These are phyloP conservation scores for Triticum monococcum DNA, from an alignment of 176 grass and related monocot genomes.

Conservation along the genomic window DNA sequence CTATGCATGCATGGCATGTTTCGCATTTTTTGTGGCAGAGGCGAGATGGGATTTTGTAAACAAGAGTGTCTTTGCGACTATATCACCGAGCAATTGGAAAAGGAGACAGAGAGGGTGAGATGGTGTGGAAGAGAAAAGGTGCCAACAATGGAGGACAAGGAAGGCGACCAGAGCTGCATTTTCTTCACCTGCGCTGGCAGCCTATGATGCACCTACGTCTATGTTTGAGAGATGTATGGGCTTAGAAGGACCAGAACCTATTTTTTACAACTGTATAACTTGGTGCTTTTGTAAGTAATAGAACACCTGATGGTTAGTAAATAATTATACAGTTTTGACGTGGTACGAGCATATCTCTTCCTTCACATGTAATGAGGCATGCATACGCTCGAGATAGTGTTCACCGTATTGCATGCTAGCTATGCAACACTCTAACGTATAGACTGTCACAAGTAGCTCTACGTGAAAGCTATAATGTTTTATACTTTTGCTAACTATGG, in stretches of 20 bases:
- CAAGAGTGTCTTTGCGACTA: slow-evolving; percentile 40
- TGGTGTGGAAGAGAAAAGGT: background rate
- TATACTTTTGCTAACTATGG: background rate
- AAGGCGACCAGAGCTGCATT: background rate
- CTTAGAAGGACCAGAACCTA: background rate
- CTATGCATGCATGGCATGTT: background rate
- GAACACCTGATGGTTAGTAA: background rate
- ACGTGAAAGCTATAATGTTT: background rate
- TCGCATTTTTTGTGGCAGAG: slow-evolving; percentile 22
- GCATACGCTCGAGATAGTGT: background rate
- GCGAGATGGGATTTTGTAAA: slow-evolving; percentile 59
- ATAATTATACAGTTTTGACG: background rate
- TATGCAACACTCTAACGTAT: background rate
- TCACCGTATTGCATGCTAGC: background rate
- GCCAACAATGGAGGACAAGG: background rate
- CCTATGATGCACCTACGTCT: background rate
- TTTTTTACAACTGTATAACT: too few species aligned
- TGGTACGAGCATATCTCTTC: background rate
- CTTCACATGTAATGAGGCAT: background rate
- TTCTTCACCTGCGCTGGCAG: slow-evolving; percentile 35
- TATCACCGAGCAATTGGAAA: slow-evolving; percentile 30
- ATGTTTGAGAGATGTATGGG: background rate
- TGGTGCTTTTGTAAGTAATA: background rate
- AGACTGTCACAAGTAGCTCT: background rate
- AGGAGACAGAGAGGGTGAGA: background rate